Evolutionary conservation across 2,329 filamentous ascomycete genomes (phyloP).

Genomic region (Arachnomyces sp.): DNA sequence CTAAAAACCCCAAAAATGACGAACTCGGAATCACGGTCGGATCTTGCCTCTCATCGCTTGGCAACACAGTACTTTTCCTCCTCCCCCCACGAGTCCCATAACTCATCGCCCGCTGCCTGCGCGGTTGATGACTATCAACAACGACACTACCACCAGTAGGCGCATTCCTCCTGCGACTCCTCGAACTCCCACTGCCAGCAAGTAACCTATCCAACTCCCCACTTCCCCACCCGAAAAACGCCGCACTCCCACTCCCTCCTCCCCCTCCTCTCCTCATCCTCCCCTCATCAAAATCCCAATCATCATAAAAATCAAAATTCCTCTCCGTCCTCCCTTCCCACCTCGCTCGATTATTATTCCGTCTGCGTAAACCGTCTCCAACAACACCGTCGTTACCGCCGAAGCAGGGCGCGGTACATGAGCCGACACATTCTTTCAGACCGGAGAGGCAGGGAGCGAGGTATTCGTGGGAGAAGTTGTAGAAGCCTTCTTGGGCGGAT

Average conservation of each 20-base stretch:
- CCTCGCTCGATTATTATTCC: constrained; percentile 55
- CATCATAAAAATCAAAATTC: constrained; percentile 95
- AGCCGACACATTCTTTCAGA: constrained; percentile 57
- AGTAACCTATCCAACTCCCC: constrained; percentile 82
- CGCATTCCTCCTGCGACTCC: constrained; percentile 32
- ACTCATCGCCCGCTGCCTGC: constrained; percentile 74
- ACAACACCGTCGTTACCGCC: constrained; percentile 59
- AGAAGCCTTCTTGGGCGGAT: constrained; percentile 83
- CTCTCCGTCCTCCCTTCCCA: constrained; percentile 62
- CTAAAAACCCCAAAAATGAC: constrained; percentile 76
- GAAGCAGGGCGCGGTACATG: constrained; percentile 64
- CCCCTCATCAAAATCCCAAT: constrained; percentile 68
- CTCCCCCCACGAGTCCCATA: constrained; percentile 61
- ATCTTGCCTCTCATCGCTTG: constrained; percentile 51
- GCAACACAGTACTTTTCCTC: constrained; percentile 49
- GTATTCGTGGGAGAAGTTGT: constrained; percentile 80
- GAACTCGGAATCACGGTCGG: constrained; percentile 86
- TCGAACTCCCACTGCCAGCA: constrained; percentile 52
- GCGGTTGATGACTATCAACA: constrained; percentile 52
- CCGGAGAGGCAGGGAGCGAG: constrained; percentile 71
- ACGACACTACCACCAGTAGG: constrained; percentile 15
- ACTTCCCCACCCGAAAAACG: constrained; percentile 67
- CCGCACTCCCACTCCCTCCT: constrained; percentile 41
- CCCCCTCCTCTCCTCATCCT: too few relatives aligned
- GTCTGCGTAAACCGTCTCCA: constrained; percentile 65